phyloP scores from a whole-genome alignment of 768 basidiomycete genomes.

The Mycena epipterygia region DNA sequence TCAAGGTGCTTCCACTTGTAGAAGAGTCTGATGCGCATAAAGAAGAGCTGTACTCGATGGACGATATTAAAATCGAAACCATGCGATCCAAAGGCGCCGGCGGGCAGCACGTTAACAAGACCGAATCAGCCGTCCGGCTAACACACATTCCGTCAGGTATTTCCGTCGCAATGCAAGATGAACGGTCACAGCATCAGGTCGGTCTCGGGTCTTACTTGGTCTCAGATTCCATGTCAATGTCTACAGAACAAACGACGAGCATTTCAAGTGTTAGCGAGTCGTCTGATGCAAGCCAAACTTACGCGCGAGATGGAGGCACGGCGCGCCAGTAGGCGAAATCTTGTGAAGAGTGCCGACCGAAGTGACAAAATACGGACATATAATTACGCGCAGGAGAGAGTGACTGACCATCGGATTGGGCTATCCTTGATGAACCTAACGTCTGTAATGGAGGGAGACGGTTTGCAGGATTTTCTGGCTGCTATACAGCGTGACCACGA shows the following conservation, averaged over 20 bases:
- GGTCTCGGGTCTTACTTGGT: slow-evolving; percentile 14
- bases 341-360: slow-evolving; percentile 87
- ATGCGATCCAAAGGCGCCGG: slow-evolving; percentile 98
- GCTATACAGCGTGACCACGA: slow-evolving; percentile 69
- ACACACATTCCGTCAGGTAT: slow-evolving; percentile 95
- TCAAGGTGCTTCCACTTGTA: slow-evolving; percentile 84
- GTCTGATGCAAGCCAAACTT: slow-evolving; percentile 87
- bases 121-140: slow-evolving; percentile 95
- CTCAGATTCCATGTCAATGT: neutral
- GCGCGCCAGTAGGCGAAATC: slow-evolving; percentile 75
- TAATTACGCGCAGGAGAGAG: slow-evolving; percentile 94
- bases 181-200: slow-evolving; percentile 95
- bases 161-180: slow-evolving; percentile 98
- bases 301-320: slow-evolving; percentile 77
- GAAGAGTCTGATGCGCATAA: slow-evolving; percentile 72
- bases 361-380: slow-evolving; percentile 98
- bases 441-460: slow-evolving; percentile 77
- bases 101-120: slow-evolving; percentile 98
- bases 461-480: slow-evolving; percentile 68
- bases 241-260: slow-evolving; percentile 91
- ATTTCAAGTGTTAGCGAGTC: slow-evolving; percentile 89
- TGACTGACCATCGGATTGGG: slow-evolving; percentile 93
- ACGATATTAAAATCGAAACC: slow-evolving; percentile 92
- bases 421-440: slow-evolving; percentile 78
- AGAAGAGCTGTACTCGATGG: slow-evolving; percentile 82